Percentiles rank a stretch among this genome's conserved stretches.
phyloP scores from a whole-genome alignment of 2,329 filamentous ascomycete genomes.

The Aspergillus quadricinctus region DNA sequence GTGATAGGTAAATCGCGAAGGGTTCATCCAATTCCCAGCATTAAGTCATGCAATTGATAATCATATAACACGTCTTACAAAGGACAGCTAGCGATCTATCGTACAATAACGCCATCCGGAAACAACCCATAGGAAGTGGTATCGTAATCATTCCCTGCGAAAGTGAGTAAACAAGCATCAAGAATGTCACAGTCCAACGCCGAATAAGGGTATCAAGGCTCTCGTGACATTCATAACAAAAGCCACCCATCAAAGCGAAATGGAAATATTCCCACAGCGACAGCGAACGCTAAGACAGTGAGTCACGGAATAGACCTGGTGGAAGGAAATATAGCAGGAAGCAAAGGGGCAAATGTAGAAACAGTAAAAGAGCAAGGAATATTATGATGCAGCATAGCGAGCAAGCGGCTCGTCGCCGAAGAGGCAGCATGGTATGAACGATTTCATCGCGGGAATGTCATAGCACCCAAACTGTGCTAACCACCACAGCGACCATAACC shows the following conservation, averaged over 20 bases:
- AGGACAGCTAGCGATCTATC: background rate
- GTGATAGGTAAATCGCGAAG: background rate
- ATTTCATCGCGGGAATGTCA: constrained; percentile 8
- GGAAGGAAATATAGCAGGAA: background rate
- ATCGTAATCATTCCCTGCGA: background rate
- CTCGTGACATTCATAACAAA: constrained; percentile 3
- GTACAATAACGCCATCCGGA: background rate
- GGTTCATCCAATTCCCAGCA: background rate
- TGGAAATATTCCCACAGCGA: background rate
- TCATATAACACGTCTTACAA: background rate
- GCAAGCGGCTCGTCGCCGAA: background rate
- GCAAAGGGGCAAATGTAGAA: background rate
- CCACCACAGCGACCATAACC: constrained; percentile 37
- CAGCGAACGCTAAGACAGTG: background rate
- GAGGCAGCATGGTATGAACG: background rate
- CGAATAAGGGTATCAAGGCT: constrained; percentile 5
- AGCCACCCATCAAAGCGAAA: background rate
- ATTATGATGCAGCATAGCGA: background rate
- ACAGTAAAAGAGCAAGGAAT: background rate
- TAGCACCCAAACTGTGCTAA: constrained; percentile 28
- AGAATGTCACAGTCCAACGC: background rate
- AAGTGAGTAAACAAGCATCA: constrained; percentile 6
- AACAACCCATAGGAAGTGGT: background rate
- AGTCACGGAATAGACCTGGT: background rate
- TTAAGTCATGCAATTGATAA: background rate